Percentiles rank a stretch among this genome's conserved stretches.
These are phyloP conservation scores for Mycosphaerella arachidis DNA, from an alignment of 2,329 filamentous ascomycete species.

Conservation along the genomic window DNA sequence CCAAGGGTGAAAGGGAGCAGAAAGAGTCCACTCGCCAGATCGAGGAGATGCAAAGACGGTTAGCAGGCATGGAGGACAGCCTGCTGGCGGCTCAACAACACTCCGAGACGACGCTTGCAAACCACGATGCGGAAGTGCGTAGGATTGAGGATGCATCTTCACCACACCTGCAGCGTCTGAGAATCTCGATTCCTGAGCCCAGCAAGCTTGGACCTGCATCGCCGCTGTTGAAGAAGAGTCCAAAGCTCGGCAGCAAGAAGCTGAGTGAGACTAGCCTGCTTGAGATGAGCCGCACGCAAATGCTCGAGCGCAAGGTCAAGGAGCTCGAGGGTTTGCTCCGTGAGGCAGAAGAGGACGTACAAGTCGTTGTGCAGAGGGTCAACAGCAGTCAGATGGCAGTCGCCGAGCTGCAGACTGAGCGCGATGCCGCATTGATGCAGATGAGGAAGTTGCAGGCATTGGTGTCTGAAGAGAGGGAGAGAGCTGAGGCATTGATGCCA, in stretches of 20 bases:
- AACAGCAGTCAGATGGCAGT: conserved; percentile 80
- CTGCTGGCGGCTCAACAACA: conserved; percentile 77
- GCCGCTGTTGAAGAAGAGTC: conserved; percentile 50
- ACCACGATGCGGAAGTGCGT: conserved; percentile 80
- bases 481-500: conserved; percentile 44
- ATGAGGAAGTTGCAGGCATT: conserved; percentile 65
- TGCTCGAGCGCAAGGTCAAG: conserved; percentile 70
- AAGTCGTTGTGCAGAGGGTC: conserved; percentile 76
- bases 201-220: conserved; percentile 50
- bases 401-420: conserved; percentile 68
- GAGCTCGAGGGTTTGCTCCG: conserved; percentile 79
- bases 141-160: conserved; percentile 72
- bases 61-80: conserved; percentile 78
- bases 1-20: conserved; percentile 79
- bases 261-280: conserved; percentile 48
- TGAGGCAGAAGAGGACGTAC: conserved; percentile 75
- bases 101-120: conserved; percentile 76
- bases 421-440: conserved; percentile 68
- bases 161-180: conserved; percentile 68
- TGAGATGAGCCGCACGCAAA: conserved; percentile 68
- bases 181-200: conserved; percentile 43
- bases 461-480: conserved; percentile 60
- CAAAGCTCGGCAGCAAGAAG: conserved; percentile 55
- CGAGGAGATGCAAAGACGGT: conserved; percentile 72
- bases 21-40: conserved; percentile 76